These are phyloP conservation scores for Hypoxylon intermedium DNA, from an alignment of 495 filamentous ascomycete species.

Conservation along the genomic window DNA sequence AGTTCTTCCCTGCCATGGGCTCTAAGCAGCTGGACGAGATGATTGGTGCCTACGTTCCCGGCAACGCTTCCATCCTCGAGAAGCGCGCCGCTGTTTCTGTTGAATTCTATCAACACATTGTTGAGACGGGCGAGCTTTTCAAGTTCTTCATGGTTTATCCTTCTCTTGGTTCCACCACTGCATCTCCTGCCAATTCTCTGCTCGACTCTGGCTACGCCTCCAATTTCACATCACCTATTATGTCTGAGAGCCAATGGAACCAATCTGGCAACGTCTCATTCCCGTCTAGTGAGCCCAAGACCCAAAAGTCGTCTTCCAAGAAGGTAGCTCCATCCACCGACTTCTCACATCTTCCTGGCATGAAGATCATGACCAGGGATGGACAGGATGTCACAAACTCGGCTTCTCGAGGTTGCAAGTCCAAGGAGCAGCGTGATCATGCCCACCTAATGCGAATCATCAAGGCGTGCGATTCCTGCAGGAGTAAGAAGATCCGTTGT, in stretches of 20 bases:
- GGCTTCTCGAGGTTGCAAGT: constrained; percentile 64
- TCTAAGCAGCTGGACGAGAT: constrained; percentile 60
- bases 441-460: constrained; percentile 65
- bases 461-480: constrained; percentile 64
- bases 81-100: constrained; percentile 61
- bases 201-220: constrained; percentile 53
- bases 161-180: constrained; percentile 43
- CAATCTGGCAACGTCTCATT: constrained; percentile 39
- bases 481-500: constrained; percentile 62
- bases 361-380: constrained; percentile 66
- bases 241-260: constrained; percentile 51
- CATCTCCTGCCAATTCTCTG: constrained; percentile 50
- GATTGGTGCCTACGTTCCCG: constrained; percentile 59
- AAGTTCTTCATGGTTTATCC: constrained; percentile 60
- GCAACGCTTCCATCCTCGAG: constrained; percentile 56
- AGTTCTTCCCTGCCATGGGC: constrained; percentile 62
- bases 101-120: constrained; percentile 59
- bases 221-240: constrained; percentile 54
- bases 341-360: constrained; percentile 60
- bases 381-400: constrained; percentile 63
- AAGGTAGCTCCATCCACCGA: constrained; percentile 41
- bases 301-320: constrained; percentile 32
- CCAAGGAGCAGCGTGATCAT: constrained; percentile 66
- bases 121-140: constrained; percentile 53
- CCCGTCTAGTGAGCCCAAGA: constrained; percentile 28